Conservation (phyloP, 2,329 filamentous ascomycete genomes). For the Sarocladiaceae sp. region DNA sequence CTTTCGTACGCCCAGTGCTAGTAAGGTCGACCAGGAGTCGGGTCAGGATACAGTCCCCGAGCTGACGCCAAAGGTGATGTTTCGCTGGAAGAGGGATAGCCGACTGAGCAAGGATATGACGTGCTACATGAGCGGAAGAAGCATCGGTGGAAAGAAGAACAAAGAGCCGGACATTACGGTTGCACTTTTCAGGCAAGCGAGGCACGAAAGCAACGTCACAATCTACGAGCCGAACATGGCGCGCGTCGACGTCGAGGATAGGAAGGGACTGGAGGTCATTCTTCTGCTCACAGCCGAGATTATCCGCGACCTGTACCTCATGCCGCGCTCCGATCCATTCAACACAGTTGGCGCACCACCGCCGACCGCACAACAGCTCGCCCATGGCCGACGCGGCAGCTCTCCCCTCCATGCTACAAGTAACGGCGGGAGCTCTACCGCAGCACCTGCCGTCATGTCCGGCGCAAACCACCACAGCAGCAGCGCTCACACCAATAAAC, state of each 20-base stretch:
- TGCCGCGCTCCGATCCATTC: conserved; percentile 67
- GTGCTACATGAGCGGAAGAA: conserved; percentile 78
- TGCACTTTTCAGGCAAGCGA: conserved; percentile 72
- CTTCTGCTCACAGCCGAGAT: conserved; percentile 58
- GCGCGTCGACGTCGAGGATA: conserved; percentile 86
- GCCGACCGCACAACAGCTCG: conserved; percentile 14
- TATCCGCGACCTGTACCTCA: conserved; percentile 59
- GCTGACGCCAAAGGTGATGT: conserved; percentile 62
- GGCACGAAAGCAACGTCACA: conserved; percentile 60
- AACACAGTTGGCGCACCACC: conserved; percentile 53
- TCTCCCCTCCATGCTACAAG: conserved; percentile 23
- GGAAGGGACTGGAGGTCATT: conserved; percentile 85
- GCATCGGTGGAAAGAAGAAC: conserved; percentile 67
- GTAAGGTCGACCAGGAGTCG: conserved; percentile 68
- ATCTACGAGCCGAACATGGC: conserved; percentile 91
- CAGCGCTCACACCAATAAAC: background rate
- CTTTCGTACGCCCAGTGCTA: conserved; percentile 74
- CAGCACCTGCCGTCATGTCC: conserved; percentile 38
- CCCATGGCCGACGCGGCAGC: conserved; percentile 13
- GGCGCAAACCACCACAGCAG: conserved; percentile 20
- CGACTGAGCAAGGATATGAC: conserved; percentile 82
- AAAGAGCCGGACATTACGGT: conserved; percentile 94
- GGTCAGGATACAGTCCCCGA: conserved; percentile 45
- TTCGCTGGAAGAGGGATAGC: conserved; percentile 85
- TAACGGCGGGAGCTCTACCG: conserved; percentile 36